Base-by-base conservation (phyloP, 176 grass and related monocot species). In the Hordeum marinum region DNA sequence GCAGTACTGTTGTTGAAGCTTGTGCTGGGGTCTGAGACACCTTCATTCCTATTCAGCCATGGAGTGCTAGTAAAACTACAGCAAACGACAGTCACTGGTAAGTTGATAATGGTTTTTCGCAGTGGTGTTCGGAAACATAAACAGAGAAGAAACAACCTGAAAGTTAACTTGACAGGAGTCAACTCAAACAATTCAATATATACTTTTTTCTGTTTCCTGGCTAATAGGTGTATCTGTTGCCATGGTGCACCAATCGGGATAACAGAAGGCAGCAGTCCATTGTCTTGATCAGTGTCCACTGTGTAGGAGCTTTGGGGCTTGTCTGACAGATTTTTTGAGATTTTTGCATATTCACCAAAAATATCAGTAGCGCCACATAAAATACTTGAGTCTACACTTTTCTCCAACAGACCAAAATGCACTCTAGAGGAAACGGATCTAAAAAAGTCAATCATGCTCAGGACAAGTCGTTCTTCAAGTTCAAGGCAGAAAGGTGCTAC, bases 151-250 rank as follows among this genome's bases (percentile, higher is more conserved):
- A 46, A 90, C 80, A 82, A 98, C 96, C 96, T 98, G 88, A 98
- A 93, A 73, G 89, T 93, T 40, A 98, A 76, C 54, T 82, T 91
- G 34, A 98, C 82, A 81, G 93, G 91, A 85, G 82, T 85, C 77
- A 98, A 87, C 73, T 94, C 83, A 90, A 98, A 98, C 54, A 88
- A 52, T 85, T 98, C 96, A 32, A 98, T 83, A 76, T 95, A 98
- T 68, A 98, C 87, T 70, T 98, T 98, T 76, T 91, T 91, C 77
- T 98, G 89, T 71, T 85, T 95, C 82, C 96, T 94, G 26, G 93
- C 96, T 86, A 98, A 90, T 80, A 95, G 91, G 85, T 93, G 92
- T 87, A 95, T 98, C 63, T 95, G 91, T 69, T 98, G 93, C 90
- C 92, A 95, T 85, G 96, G 96, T 88, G 93, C 93, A 52, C 96